Evolutionary conservation across 495 filamentous ascomycete genomes (phyloP).

Genomic region (Penicillium lagena): DNA sequence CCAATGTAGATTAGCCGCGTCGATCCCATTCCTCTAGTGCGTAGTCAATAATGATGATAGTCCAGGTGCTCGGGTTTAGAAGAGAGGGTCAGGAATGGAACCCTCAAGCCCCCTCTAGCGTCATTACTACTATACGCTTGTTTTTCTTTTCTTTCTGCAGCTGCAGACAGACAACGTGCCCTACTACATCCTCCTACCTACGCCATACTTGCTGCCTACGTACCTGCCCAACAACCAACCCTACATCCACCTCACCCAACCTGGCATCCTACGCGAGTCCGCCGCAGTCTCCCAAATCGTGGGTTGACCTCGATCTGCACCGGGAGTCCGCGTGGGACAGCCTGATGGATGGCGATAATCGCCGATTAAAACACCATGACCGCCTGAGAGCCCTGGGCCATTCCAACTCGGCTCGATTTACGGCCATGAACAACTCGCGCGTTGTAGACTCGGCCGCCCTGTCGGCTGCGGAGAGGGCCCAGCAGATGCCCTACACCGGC

Average conservation of each 20-base stretch:
- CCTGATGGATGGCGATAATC: conserved; percentile 62
- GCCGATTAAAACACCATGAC: conserved; percentile 63
- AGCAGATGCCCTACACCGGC: conserved; percentile 31
- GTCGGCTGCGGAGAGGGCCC: conserved; percentile 7
- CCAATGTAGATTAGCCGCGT: not conserved
- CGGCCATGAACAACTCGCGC: conserved; percentile 14
- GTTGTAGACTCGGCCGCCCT: no score
- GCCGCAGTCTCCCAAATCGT: conserved; percentile 54
- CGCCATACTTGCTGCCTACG: no score
- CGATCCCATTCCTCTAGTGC: conserved; percentile 3
- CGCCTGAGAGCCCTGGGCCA: conserved; percentile 20
- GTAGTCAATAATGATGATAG: no score
- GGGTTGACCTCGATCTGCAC: conserved; percentile 40
- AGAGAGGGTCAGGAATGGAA: no score
- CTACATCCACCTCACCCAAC: conserved; percentile 25
- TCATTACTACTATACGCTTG: no score
- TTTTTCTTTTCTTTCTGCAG: no score
- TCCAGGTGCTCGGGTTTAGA: no score
- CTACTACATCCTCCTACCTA: no score
- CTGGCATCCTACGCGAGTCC: conserved; percentile 54
- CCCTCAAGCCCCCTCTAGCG: no score
- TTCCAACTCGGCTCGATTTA: conserved; percentile 27
- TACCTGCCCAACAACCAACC: no score
- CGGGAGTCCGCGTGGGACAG: conserved; percentile 31
- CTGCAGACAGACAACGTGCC: no score